Evolutionary conservation across 2,329 filamentous ascomycete species (phyloP).

Genomic region (Aciculosporium take): DNA sequence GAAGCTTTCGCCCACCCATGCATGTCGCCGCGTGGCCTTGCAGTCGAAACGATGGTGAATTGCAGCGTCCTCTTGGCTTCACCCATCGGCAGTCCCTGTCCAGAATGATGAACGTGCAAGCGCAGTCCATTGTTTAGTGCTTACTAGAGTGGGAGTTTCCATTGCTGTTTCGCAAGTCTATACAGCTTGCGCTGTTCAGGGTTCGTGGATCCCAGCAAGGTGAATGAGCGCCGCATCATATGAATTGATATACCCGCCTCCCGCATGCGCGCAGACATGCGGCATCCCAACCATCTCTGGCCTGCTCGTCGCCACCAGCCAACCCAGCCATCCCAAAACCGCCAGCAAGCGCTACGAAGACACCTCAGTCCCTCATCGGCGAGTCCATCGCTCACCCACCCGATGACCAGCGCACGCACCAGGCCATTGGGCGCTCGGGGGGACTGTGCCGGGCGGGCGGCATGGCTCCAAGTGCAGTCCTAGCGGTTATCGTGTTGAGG

Average conservation of each 20-base stretch:
- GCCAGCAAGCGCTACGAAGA: slow-evolving; percentile 21
- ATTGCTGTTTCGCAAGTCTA: slow-evolving; percentile 20
- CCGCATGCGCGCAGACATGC: slow-evolving; percentile 28
- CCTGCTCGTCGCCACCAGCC: slow-evolving; percentile 16
- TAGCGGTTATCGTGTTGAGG: slow-evolving; percentile 1
- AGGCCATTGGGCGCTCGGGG: slow-evolving; percentile 13
- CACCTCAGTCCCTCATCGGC: slow-evolving; percentile 19
- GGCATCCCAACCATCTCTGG: slow-evolving; percentile 23
- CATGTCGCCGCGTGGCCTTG: no score
- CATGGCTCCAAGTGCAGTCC: not conserved
- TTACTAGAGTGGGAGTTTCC: slow-evolving; percentile 23
- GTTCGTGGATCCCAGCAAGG: no score
- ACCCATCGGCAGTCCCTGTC: slow-evolving; percentile 21
- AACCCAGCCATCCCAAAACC: not conserved
- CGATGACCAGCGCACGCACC: slow-evolving; percentile 17
- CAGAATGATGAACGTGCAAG: slow-evolving; percentile 28
- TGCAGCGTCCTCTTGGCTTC: slow-evolving; percentile 14
- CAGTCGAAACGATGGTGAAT: no score
- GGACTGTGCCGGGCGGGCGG: slow-evolving; percentile 1
- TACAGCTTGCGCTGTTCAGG: slow-evolving; percentile 28
- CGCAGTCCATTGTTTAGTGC: slow-evolving; percentile 28
- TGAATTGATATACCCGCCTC: no score
- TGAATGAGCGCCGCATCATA: not conserved
- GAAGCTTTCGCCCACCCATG: no score
- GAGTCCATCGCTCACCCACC: slow-evolving; percentile 16